Base-by-base conservation (phyloP, 148 eudicot species). In the Spergularia bocconei region DNA sequence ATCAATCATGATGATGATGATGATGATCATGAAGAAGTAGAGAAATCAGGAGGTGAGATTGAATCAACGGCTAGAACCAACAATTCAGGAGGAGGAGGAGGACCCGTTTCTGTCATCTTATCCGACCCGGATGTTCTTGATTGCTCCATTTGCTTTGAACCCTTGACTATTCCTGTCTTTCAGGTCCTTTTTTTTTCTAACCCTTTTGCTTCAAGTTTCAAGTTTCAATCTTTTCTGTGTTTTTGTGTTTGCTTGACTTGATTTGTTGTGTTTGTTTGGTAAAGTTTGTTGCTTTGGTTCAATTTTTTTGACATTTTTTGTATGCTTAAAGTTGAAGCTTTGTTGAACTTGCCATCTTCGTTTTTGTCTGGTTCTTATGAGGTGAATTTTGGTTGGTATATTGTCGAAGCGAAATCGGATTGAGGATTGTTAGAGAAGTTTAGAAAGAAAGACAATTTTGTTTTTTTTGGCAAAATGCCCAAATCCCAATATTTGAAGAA, bases 101-200 rank as follows among this genome's bases (percentile, higher is more conserved):
- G 84, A 23, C 52, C 85, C 36, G 11, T 83, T 29, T 67, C 81
- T 10, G 82, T 93, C 47, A 80, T 79, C 60, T 79, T 94, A 57
- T 68, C 88, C 39, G 91, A 91, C 70, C 90, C 97, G n/a, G 97
- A 91, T 80, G 97, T 94, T 59, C 74, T 94, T 44, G 98, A 92
- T 75, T 92, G 98, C 77, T 74, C 91, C 38, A 85, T 90, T 64
- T 92, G 96, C 80, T 72, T 81, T 61, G 83, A 86, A 13, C 82
- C 89, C 41, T 85, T 90, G 79, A 79, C 75, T 55, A 39, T 82
- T 72, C 98, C 96, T 39, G 96, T 92, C 14, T 90, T 80, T 78
- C 96, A 92, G 96, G 98, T 92, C 2, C 16, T 10, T 29, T n/a
- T 2, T 2, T 21, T 47, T 44, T 44, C 48, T 44, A 9, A 44